A percentile compares a stretch with the other conserved stretches of the same genome.
phyloP scores from a whole-genome alignment of 2,329 filamentous ascomycete genomes.

The Aureobasidium musti region DNA sequence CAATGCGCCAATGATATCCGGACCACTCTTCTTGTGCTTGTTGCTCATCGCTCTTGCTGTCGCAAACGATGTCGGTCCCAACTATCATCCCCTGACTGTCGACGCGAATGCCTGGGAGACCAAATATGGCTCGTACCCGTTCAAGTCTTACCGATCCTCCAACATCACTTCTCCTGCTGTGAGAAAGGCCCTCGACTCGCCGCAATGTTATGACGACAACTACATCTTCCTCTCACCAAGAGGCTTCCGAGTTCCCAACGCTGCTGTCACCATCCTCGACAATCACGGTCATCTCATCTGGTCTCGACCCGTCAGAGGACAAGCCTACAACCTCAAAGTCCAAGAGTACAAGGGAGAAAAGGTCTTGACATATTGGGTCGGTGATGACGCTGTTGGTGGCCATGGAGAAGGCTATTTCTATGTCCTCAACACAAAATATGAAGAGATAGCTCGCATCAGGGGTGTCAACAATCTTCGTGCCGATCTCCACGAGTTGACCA shows the following conservation, averaged over 20 bases:
- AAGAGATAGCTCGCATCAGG: conserved; percentile 44
- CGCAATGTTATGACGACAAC: conserved; percentile 28
- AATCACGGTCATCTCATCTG: conserved; percentile 28
- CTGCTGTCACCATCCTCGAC: conserved; percentile 25
- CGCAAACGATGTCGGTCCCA: conserved; percentile 17
- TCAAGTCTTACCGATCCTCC: conserved; percentile 19
- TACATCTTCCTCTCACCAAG: conserved; percentile 26
- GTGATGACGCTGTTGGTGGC: conserved; percentile 50
- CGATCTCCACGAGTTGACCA: conserved; percentile 49
- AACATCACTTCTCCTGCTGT: conserved; percentile 28
- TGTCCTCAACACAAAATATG: conserved; percentile 44
- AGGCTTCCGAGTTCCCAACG: not conserved
- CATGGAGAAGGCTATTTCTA: conserved; percentile 52
- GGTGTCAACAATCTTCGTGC: conserved; percentile 43
- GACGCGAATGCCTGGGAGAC: conserved; percentile 9
- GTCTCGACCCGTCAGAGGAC: conserved; percentile 33
- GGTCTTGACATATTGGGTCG: conserved; percentile 56
- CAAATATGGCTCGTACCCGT: conserved; percentile 25
- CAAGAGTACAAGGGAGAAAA: conserved; percentile 49
- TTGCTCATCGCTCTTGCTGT: not conserved
- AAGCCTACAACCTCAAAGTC: conserved; percentile 52
- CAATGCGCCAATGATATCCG: conserved; percentile 17
- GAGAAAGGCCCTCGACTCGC: conserved; percentile 25
- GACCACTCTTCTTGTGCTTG: not conserved
- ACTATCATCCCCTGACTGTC: not conserved